Evolutionary conservation across 73 alveolate species (phyloP).

Genomic region (Paraurostyla sp.): DNA sequence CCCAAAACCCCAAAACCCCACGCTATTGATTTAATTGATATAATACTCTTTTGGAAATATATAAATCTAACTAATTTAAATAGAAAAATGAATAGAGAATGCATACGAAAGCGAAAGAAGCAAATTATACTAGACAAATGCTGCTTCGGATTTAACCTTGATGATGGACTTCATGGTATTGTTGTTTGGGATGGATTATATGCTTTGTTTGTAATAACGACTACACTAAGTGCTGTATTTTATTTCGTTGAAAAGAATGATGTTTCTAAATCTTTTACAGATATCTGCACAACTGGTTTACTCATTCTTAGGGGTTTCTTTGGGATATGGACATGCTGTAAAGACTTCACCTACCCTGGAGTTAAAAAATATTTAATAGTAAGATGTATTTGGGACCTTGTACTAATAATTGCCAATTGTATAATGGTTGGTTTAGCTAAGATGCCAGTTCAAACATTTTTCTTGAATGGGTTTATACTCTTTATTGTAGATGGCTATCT

Average conservation of each 20-base stretch:
- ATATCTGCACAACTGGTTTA: conserved; percentile 25
- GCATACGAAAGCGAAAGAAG: neutral
- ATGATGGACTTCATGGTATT: conserved; percentile 51
- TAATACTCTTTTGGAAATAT: no score
- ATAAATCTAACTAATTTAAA: no score
- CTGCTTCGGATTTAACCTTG: conserved; percentile 33
- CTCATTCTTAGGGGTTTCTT: neutral
- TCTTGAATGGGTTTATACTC: neutral
- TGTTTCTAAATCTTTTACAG: conserved; percentile 37
- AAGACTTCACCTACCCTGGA: neutral
- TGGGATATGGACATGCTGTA: conserved; percentile 39
- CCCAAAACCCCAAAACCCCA: no score
- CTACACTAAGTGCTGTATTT: conserved; percentile 24
- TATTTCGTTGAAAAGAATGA: neutral
- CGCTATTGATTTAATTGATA: no score
- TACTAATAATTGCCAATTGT: neutral
- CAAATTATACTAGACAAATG: neutral
- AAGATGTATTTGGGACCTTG: conserved; percentile 24
- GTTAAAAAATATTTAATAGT: conserved; percentile 3
- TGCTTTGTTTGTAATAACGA: conserved; percentile 52
- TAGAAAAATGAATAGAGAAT: no score
- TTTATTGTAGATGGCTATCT: conserved; percentile 28
- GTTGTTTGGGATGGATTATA: conserved; percentile 51
- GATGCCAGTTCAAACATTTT: conserved; percentile 42
- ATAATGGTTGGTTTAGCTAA: conserved; percentile 27